Percentiles rank a stretch among this genome's conserved stretches.
phyloP scores from a whole-genome alignment of 345 rosid genomes.

The Populus alba region DNA sequence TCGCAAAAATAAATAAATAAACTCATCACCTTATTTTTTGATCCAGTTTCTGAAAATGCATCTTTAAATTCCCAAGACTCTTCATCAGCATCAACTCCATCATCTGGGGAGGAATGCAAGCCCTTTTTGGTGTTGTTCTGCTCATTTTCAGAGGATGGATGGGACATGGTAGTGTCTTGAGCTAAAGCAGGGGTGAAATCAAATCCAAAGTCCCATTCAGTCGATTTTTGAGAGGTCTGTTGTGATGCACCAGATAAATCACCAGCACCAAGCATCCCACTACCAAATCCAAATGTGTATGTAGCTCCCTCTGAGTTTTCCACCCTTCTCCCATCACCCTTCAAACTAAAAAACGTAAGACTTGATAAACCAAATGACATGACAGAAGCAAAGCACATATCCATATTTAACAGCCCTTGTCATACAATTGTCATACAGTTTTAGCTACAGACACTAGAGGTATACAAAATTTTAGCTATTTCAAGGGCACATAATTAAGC shows the following conservation, averaged over 20 bases:
- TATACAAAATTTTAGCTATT: not conserved
- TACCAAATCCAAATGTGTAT: constrained; percentile 20
- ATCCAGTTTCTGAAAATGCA: constrained; percentile 38
- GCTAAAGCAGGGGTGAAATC: constrained; percentile 25
- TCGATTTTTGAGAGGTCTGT: constrained; percentile 26
- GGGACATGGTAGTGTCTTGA: constrained; percentile 13
- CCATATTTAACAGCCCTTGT: not conserved
- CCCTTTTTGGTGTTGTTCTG: constrained; percentile 18
- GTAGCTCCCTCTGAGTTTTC: constrained; percentile 15
- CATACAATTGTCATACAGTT: not conserved
- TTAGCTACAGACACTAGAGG: not conserved
- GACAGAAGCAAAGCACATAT: not conserved
- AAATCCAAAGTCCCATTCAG: constrained; percentile 39
- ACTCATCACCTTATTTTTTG: constrained; percentile 41
- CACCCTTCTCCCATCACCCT: constrained; percentile 28
- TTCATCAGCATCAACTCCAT: constrained; percentile 28
- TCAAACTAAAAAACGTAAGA: constrained; percentile 24
- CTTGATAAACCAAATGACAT: constrained; percentile 15
- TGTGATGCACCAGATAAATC: constrained; percentile 22
- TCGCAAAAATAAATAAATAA: constrained; percentile 2
- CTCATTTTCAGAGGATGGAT: constrained; percentile 20
- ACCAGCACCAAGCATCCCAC: constrained; percentile 9
- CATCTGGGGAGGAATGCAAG: constrained; percentile 19
- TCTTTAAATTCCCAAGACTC: constrained; percentile 52
- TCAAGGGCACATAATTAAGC: not conserved